Conservation (phyloP, 148 eudicot species). For the Diospyros kaki region DNA sequence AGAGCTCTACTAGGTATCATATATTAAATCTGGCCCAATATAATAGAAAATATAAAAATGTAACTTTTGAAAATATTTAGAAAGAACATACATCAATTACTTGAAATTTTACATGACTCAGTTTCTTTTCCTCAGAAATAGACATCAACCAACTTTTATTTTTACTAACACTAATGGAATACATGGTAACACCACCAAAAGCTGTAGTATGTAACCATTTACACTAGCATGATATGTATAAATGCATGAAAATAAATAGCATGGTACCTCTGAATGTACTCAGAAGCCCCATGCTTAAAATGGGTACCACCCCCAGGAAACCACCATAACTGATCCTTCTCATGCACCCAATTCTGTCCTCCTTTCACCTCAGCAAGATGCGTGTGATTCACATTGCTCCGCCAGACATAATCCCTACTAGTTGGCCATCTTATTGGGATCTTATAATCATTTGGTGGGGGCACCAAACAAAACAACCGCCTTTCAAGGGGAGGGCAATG, state of each 20-base stretch:
- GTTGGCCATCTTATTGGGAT: slow-evolving; percentile 89
- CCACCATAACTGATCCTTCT: slow-evolving; percentile 79
- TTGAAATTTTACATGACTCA: neutral
- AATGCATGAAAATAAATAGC: neutral
- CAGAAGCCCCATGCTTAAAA: slow-evolving; percentile 94
- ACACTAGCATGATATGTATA: neutral
- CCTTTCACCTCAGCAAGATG: slow-evolving; percentile 96
- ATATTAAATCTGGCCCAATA: neutral
- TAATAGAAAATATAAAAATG: neutral
- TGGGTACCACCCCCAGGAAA: slow-evolving; percentile 99
- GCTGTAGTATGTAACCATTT: neutral
- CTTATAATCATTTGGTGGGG: slow-evolving; percentile 92
- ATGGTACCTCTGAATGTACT: slow-evolving; percentile 79
- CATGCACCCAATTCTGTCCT: slow-evolving; percentile 98
- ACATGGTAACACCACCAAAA: neutral
- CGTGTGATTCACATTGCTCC: slow-evolving; percentile 88
- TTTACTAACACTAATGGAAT: neutral
- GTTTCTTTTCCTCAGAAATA: neutral
- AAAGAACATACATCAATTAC: neutral
- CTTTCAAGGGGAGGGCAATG: slow-evolving; percentile 84
- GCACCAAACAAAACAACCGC: slow-evolving; percentile 83
- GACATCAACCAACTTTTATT: neutral
- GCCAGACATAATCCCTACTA: slow-evolving; percentile 94
- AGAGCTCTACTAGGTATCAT: neutral
- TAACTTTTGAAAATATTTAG: neutral